Evolutionary conservation across 768 basidiomycete genomes (phyloP).

Genomic region (Lentinula detonsa): DNA sequence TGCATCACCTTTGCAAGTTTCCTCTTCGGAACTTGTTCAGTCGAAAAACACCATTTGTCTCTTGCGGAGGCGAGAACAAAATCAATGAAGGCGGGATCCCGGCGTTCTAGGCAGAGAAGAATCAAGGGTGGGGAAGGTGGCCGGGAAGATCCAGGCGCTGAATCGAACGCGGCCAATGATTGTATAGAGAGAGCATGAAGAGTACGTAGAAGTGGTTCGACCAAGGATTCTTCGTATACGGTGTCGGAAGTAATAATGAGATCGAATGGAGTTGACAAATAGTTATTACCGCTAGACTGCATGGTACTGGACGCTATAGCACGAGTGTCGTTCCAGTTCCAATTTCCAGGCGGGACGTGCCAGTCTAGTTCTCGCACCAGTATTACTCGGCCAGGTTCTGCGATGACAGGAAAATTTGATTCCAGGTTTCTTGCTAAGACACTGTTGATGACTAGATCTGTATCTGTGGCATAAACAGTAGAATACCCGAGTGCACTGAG

Average conservation of each 20-base stretch:
- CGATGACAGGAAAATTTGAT: slow-evolving; percentile 41
- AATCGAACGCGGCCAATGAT: slow-evolving; percentile 22
- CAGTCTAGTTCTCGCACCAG: slow-evolving; percentile 68
- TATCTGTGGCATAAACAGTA: slow-evolving; percentile 73
- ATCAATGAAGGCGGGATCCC: slow-evolving; percentile 66
- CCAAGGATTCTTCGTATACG: slow-evolving; percentile 56
- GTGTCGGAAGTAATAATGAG: slow-evolving; percentile 84
- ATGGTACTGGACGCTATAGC: slow-evolving; percentile 23
- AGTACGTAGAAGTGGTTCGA: slow-evolving; percentile 65
- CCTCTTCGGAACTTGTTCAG: slow-evolving; percentile 50
- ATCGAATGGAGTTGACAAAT: slow-evolving; percentile 45
- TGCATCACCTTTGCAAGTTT: slow-evolving; percentile 58
- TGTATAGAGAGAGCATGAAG: slow-evolving; percentile 44
- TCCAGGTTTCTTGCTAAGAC: slow-evolving; percentile 62
- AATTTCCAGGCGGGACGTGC: slow-evolving; percentile 47
- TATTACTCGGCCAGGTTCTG: slow-evolving; percentile 21
- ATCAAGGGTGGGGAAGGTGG: slow-evolving; percentile 37
- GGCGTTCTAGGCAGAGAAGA: slow-evolving; percentile 67
- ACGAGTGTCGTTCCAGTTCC: slow-evolving; percentile 46
- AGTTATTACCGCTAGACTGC: slow-evolving; percentile 12
- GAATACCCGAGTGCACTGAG: slow-evolving; percentile 61
- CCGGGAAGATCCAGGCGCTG: not conserved
- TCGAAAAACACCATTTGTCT: slow-evolving; percentile 47
- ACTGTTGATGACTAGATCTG: slow-evolving; percentile 51
- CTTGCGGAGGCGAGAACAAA: slow-evolving; percentile 50